Evolutionary conservation across 1,139 yeast species (phyloP), one percentile per base, ranked within the genome.

Genomic region (Magnusiomyces suaveolens): DNA sequence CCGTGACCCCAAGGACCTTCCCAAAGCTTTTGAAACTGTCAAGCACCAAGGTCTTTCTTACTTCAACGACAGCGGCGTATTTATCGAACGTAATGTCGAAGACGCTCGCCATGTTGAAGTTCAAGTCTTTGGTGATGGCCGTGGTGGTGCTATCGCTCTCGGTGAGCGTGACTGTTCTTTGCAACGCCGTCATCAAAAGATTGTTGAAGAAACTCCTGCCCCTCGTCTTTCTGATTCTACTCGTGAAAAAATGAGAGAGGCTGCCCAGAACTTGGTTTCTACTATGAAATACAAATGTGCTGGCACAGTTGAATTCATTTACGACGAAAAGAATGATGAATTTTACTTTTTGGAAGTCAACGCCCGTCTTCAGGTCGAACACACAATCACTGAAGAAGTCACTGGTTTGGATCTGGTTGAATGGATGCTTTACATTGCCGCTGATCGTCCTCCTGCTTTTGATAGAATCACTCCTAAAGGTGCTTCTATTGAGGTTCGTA

Each of bases 121-220:
- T 58, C 98, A 92, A 72, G 84, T 92, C 77, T 83, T 92, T 70
- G 98, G 97, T 66, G 97, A 92, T 68, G 97, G 97, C 59, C 74
- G 76, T 55, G 98, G 98, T 60, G 79, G 80, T 60, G 97, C 96
- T 8, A 82, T 89, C 67, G 95, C 97, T 1, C 71, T 92, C 52
- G 97, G 97, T 54, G 98, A 92, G 73, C 82, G 98, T 74, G 98
- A 92, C 71, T 92, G 98, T 71, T 90, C 97, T 24, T 77, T 92
- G 64, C 98, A 92, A 72, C 84, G 98, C 72, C 85, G 97, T 74
- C 89, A 90, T 72, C 98, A 92, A 71, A 92, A 92, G 73, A 77
- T 92, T 61, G 87, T 92, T 58, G 98, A 92, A 73, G 97, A 92
- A 71, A 90, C 97, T 0, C 98, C 98, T 12, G 97, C 97, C 55